Evolutionary conservation across 176 grass and related monocot species (phyloP).

Genomic region (Alopecurus myosuroides): DNA sequence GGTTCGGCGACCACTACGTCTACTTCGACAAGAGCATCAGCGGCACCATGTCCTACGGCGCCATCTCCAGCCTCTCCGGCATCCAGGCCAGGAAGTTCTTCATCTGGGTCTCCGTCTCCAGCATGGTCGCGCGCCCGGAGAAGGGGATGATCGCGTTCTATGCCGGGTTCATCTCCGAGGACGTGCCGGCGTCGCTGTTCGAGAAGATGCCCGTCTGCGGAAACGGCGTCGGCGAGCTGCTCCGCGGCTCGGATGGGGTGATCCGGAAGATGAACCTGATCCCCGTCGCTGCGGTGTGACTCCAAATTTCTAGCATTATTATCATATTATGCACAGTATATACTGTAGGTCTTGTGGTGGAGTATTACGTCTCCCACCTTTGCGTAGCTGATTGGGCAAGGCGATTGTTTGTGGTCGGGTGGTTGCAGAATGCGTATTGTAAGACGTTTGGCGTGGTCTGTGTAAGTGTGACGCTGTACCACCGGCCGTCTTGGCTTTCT

Average conservation of each 20-base stretch:
- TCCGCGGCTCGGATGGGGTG: constrained; percentile 45
- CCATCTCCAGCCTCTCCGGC: constrained; percentile 57
- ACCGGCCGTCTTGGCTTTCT: no score
- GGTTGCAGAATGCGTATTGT: no score
- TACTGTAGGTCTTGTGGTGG: background rate
- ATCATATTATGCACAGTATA: no score
- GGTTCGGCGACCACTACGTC: constrained; percentile 50
- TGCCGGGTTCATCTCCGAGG: constrained; percentile 48
- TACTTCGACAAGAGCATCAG: constrained; percentile 54
- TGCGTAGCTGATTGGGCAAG: no score
- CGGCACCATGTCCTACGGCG: constrained; percentile 50
- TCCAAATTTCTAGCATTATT: no score
- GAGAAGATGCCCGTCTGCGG: constrained; percentile 45
- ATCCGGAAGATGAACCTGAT: constrained; percentile 46
- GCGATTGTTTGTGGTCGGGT: no score
- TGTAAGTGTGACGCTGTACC: no score
- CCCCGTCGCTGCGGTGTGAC: constrained; percentile 37
- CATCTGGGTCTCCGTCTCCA: constrained; percentile 56
- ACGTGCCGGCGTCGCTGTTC: constrained; percentile 36
- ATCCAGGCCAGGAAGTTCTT: constrained; percentile 78
- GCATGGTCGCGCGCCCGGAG: constrained; percentile 44
- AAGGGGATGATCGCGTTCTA: constrained; percentile 53
- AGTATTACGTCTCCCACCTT: background rate
- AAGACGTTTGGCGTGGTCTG: no score
- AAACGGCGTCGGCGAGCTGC: constrained; percentile 10